These are phyloP conservation scores for Cardamine resedifolia DNA, from an alignment of 345 rosid genomes.

Conservation along the genomic window DNA sequence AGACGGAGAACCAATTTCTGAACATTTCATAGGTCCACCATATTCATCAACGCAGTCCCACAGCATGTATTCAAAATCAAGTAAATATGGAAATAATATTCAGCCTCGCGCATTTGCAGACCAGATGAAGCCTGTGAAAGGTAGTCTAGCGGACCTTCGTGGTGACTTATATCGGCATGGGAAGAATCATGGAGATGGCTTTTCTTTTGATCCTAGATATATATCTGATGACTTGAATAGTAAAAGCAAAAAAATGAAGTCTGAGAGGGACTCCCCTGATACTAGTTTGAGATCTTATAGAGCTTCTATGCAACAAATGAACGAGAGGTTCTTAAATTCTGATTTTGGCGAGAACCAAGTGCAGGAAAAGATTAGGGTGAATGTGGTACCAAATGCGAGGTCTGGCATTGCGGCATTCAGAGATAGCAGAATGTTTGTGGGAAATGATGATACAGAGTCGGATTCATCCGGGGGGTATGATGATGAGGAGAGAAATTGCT, in stretches of 20 bases:
- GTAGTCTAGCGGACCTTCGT: constrained; percentile 52
- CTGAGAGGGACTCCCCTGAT: constrained; percentile 57
- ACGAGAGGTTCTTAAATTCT: constrained; percentile 57
- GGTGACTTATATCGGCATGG: constrained; percentile 53
- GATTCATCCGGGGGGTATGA: constrained; percentile 69
- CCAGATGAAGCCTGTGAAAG: constrained; percentile 62
- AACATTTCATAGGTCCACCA: constrained; percentile 56
- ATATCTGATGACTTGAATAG: constrained; percentile 57
- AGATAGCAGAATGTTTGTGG: constrained; percentile 45
- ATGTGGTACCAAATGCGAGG: constrained; percentile 54
- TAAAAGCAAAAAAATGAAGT: constrained; percentile 68
- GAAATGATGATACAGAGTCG: constrained; percentile 79
- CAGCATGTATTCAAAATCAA: constrained; percentile 44
- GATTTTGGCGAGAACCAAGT: constrained; percentile 53
- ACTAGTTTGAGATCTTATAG: constrained; percentile 47
- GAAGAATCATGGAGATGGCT: constrained; percentile 47
- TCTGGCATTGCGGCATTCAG: constrained; percentile 41
- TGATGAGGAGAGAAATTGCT: constrained; percentile 53
- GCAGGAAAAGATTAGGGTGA: constrained; percentile 59
- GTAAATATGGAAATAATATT: constrained; percentile 44
- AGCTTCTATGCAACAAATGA: constrained; percentile 55
- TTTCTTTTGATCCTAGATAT: constrained; percentile 52
- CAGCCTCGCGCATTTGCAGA: constrained; percentile 51
- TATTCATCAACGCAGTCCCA: constrained; percentile 50
- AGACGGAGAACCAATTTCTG: constrained; percentile 47